Conservation (phyloP, 2,329 filamentous ascomycete species). For the Paecilomyces formosus region DNA sequence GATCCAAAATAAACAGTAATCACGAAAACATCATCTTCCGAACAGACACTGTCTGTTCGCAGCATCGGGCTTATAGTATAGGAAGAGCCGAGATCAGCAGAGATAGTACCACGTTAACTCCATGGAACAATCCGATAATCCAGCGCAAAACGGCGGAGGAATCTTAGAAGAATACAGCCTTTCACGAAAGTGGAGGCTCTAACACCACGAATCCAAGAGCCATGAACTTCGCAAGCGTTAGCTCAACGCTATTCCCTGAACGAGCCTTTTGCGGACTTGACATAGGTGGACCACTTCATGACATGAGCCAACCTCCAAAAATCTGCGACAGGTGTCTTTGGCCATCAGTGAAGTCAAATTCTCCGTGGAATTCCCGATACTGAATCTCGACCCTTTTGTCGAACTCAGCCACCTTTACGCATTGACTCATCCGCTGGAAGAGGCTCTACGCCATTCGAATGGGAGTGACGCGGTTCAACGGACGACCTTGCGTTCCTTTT, state of each 20-base stretch:
- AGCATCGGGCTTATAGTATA: not conserved
- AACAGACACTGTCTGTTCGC: not conserved
- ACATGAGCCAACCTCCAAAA: not conserved
- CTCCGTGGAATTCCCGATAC: not conserved
- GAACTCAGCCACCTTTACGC: conserved; percentile 38
- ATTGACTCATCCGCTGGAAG: conserved; percentile 36
- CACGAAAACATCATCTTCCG: not conserved
- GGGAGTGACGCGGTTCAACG: conserved; percentile 22
- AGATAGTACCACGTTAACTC: not conserved
- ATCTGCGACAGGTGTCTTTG: not conserved
- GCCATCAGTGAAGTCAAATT: not conserved
- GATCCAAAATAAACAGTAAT: conserved; percentile 7
- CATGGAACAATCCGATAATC: not conserved
- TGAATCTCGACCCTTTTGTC: not conserved
- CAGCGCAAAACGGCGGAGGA: not conserved
- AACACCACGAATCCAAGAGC: not conserved
- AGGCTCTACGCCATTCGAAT: conserved; percentile 25
- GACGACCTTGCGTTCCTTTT: conserved; percentile 29
- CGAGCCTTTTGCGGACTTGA: not conserved
- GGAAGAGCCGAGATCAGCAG: not conserved
- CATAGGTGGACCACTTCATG: not conserved
- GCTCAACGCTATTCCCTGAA: not conserved
- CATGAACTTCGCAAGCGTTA: not conserved
- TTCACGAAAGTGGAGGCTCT: not conserved
- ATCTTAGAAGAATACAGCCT: not conserved